These are phyloP conservation scores for Colletotrichum sansevieriae DNA, from an alignment of 2,329 filamentous ascomycete species.

Conservation along the genomic window DNA sequence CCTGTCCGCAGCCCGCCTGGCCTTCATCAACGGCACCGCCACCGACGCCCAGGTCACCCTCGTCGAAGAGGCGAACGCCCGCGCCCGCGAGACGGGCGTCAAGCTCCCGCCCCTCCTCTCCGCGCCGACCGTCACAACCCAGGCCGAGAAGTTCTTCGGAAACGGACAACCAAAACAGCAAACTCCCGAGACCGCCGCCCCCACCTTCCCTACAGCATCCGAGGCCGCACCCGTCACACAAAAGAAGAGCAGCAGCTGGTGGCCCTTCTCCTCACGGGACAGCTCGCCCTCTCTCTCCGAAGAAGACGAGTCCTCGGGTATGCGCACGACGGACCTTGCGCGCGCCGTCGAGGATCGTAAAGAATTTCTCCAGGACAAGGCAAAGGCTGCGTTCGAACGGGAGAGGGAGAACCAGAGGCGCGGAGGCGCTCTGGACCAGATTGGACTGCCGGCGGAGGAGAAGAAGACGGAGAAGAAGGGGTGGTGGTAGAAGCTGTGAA, in stretches of 20 bases:
- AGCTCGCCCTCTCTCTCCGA: conserved; percentile 50
- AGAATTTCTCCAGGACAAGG: conserved; percentile 53
- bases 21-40: conserved; percentile 70
- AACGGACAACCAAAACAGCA: conserved; percentile 38
- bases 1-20: conserved; percentile 69
- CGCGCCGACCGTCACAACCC: conserved; percentile 50
- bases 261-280: conserved; percentile 53
- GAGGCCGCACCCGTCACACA: conserved; percentile 11
- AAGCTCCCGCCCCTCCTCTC: conserved; percentile 66
- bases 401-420: conserved; percentile 65
- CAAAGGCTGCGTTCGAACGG: conserved; percentile 59
- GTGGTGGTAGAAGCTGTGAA: conserved; percentile 52
- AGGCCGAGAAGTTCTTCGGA: conserved; percentile 35
- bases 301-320: conserved; percentile 48
- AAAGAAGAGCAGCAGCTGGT: conserved; percentile 47
- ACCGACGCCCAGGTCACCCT: conserved; percentile 68
- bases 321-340: conserved; percentile 48
- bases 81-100: conserved; percentile 59
- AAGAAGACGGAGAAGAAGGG: conserved; percentile 58
- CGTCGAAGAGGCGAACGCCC: conserved; percentile 68
- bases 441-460: conserved; percentile 54
- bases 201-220: conserved; percentile 43
- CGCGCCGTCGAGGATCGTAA: conserved; percentile 46
- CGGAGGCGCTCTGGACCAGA: conserved; percentile 64
- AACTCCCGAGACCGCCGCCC: conserved; percentile 28